Evolutionary conservation across 257 asterid genomes (phyloP).

Genomic region (Ballota nigra): DNA sequence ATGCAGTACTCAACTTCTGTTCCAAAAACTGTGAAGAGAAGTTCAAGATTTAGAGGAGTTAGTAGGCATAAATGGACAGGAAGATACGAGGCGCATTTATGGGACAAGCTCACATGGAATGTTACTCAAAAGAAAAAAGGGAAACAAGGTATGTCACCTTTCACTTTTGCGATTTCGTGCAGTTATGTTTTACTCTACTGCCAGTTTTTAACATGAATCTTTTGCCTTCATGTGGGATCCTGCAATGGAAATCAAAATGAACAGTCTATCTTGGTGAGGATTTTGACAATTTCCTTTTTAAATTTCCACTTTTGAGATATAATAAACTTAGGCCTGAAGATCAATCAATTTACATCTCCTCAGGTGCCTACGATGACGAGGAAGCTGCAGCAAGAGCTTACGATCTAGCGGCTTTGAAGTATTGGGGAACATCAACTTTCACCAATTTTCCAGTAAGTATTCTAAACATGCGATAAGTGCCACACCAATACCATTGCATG

Average conservation of each 20-base stretch:
- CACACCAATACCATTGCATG: neutral
- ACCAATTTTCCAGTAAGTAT: conserved; percentile 45
- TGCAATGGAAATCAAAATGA: conserved; percentile 12
- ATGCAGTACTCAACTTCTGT: conserved; percentile 8
- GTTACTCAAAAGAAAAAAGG: conserved; percentile 64
- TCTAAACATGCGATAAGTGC: neutral
- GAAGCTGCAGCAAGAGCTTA: conserved; percentile 64
- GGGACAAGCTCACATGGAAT: conserved; percentile 68
- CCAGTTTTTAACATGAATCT: conserved; percentile 15
- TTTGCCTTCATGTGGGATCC: conserved; percentile 15
- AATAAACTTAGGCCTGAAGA: neutral
- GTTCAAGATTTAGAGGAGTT: conserved; percentile 36
- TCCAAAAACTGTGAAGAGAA: conserved; percentile 26
- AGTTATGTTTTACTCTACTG: neutral
- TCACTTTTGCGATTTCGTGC: conserved; percentile 1
- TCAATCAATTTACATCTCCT: neutral
- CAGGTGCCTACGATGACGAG: conserved; percentile 56
- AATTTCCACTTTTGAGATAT: neutral
- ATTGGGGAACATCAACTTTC: conserved; percentile 53
- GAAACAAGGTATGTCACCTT: conserved; percentile 42
- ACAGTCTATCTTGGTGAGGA: conserved; percentile 44
- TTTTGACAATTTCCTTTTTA: neutral
- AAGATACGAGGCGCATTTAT: conserved; percentile 57
- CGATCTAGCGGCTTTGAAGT: conserved; percentile 53
- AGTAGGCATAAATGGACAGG: conserved; percentile 63